Evolutionary conservation across 2,329 filamentous ascomycete species (phyloP), one percentile per base, ranked within the genome.

Genomic region (Cladosporium halotolerans): DNA sequence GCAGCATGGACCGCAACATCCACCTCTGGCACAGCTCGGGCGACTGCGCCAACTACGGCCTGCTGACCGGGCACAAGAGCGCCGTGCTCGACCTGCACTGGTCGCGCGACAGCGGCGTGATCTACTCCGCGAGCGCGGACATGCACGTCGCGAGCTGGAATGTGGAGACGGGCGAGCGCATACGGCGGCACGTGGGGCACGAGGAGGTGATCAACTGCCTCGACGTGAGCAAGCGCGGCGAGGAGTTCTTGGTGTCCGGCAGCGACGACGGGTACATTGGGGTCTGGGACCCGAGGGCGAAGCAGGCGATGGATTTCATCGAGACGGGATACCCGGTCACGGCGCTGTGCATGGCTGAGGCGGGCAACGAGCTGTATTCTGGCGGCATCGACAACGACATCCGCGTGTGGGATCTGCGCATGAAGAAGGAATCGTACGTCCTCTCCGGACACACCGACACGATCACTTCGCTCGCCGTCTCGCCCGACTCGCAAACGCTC

Each of bases 361-460:
- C 92, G 1, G 93, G 93, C 14, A 96, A 96, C 68, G 93, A 97
- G 73, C 82, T 99, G 23, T 99, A 93, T 70, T 87, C 88, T 6
- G 92, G 92, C 44, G 88, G 91, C 18, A 96, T 99, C 62, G 93
- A 97, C 73, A 96, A 97, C 67, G 90, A 95, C 63, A 95, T 99
- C 68, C 89, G 91, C 63, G 91, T 95, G 16, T 99, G 93, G 92
- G 93, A 99, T 71, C 74, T 97, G 66, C 84, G 93, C 60, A 97
- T 96, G 76, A 90, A 95, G 71, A 81, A 86, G 6, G 81, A 95
- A 2, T 83, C 89, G 5, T 96, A 97, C 71, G 86, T 86, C 1
- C 85, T 99, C 78, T 72, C 87, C 10, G 93, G 93, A 0, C 93
- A 99, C 69, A 86, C 83, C 50, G 93, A 99, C 67, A 97, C 92